These are phyloP conservation scores for Climacium dendroides DNA, from an alignment of 225 moss, liverwort and hornwort species.

Conservation along the genomic window DNA sequence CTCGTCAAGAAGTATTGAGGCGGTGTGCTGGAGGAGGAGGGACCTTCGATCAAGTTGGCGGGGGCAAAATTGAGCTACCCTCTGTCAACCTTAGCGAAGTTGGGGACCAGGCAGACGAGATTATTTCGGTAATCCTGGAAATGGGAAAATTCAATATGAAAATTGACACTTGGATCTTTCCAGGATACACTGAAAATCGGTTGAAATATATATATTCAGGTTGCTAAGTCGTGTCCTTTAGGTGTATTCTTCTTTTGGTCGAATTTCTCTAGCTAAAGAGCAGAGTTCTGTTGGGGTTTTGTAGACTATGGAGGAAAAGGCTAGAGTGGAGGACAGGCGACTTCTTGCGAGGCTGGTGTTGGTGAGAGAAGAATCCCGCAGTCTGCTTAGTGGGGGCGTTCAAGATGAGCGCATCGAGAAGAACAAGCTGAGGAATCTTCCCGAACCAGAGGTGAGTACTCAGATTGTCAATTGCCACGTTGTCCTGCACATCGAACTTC, in stretches of 20 bases:
- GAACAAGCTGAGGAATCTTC: slow-evolving; percentile 62
- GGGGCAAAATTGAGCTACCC: slow-evolving; percentile 64
- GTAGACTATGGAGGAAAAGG: slow-evolving; percentile 84
- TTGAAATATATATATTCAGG: neutral
- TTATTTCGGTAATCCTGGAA: slow-evolving; percentile 56
- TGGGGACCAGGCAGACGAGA: slow-evolving; percentile 89
- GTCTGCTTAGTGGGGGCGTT: slow-evolving; percentile 79
- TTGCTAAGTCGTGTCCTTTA: neutral
- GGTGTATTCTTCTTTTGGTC: neutral
- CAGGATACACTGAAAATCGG: neutral
- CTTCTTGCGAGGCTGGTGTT: slow-evolving; percentile 82
- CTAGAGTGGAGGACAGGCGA: slow-evolving; percentile 61
- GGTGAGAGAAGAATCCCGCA: slow-evolving; percentile 87
- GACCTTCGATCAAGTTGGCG: slow-evolving; percentile 62
- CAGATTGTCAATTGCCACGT: neutral
- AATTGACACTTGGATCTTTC: neutral
- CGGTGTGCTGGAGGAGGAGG: slow-evolving; percentile 98
- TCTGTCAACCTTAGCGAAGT: slow-evolving; percentile 60
- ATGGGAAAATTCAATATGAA: neutral
- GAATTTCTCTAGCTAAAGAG: neutral
- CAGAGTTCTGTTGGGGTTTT: neutral
- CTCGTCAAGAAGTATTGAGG: slow-evolving; percentile 89
- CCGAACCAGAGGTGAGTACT: slow-evolving; percentile 58
- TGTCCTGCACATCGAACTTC: neutral
- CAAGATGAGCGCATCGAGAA: slow-evolving; percentile 77